Evolutionary conservation across 164 flowering plant genomes (phyloP).

Genomic region (Annona cherimola): DNA sequence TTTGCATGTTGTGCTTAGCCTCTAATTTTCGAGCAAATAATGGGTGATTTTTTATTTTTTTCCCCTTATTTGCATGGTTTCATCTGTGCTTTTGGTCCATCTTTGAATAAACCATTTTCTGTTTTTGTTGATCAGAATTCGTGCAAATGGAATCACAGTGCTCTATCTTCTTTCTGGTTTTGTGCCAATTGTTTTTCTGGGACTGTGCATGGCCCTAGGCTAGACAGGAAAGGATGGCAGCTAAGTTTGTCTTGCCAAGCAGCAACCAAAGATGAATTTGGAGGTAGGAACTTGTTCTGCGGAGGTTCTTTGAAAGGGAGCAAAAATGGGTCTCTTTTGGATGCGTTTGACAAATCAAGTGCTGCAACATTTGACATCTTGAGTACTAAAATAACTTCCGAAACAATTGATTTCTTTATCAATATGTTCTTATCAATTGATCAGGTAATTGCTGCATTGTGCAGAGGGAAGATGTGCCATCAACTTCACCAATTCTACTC

Average conservation of each 20-base stretch:
- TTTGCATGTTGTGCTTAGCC: too few species aligned
- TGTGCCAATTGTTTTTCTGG: slow-evolving; percentile 23
- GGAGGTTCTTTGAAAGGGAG: slow-evolving; percentile 28
- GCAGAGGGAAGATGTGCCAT: slow-evolving; percentile 68
- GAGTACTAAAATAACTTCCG: slow-evolving; percentile 63
- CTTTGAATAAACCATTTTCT: too few species aligned
- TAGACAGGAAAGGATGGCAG: slow-evolving; percentile 15
- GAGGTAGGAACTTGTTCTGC: slow-evolving; percentile 32
- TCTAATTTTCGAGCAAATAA: too few species aligned
- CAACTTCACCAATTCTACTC: too few species aligned
- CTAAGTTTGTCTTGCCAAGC: slow-evolving; percentile 25
- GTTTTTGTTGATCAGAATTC: too few species aligned
- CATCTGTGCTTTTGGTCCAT: too few species aligned
- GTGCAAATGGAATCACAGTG: too few species aligned
- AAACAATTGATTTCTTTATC: slow-evolving; percentile 74
- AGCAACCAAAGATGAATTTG: slow-evolving; percentile 24
- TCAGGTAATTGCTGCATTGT: slow-evolving; percentile 53
- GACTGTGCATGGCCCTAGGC: slow-evolving; percentile 10
- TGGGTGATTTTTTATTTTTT: too few species aligned
- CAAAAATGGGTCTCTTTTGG: slow-evolving; percentile 42
- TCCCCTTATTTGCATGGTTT: too few species aligned
- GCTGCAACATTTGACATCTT: slow-evolving; percentile 44
- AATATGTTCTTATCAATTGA: slow-evolving; percentile 76
- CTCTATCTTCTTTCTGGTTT: neutral
- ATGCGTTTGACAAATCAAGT: slow-evolving; percentile 24